Conservation (phyloP, 768 basidiomycete genomes). For the Psilocybe tampanensis region DNA sequence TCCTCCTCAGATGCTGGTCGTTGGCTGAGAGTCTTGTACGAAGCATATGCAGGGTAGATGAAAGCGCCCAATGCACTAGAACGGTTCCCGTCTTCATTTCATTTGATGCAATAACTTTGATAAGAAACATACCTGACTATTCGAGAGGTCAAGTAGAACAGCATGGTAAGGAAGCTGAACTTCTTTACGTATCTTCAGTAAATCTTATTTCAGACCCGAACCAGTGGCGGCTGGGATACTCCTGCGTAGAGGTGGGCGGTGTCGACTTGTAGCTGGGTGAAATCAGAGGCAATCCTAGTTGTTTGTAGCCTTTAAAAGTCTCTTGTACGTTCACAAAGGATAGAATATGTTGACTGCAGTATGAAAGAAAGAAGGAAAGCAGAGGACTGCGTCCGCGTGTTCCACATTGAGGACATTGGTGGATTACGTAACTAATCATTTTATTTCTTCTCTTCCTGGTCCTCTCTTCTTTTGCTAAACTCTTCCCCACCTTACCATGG, state of each 20-base stretch:
- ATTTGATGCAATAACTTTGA: conserved; percentile 3
- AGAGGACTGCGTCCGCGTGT: conserved; percentile 18
- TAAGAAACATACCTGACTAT: conserved; percentile 42
- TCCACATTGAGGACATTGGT: conserved; percentile 3
- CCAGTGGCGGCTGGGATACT: neutral
- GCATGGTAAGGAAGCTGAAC: conserved; percentile 31
- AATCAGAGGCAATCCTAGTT: neutral
- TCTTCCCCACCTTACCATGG: neutral
- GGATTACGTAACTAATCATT: conserved; percentile 1
- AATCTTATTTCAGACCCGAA: neutral
- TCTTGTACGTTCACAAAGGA: neutral
- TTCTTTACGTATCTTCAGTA: neutral
- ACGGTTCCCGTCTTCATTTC: neutral
- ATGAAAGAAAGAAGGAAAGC: neutral
- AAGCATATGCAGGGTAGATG: conserved; percentile 92
- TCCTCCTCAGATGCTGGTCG: conserved; percentile 85
- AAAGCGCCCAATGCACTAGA: conserved; percentile 73
- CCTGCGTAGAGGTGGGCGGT: neutral
- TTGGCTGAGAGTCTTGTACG: conserved; percentile 91
- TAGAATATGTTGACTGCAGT: neutral
- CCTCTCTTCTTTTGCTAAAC: neutral
- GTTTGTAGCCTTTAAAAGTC: neutral
- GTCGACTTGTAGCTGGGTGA: neutral
- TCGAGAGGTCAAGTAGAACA: conserved; percentile 52
- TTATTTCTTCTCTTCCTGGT: neutral